These are phyloP conservation scores for Wickerhamomyces pijperi DNA, from an alignment of 805 yeast genomes.

Conservation along the genomic window DNA sequence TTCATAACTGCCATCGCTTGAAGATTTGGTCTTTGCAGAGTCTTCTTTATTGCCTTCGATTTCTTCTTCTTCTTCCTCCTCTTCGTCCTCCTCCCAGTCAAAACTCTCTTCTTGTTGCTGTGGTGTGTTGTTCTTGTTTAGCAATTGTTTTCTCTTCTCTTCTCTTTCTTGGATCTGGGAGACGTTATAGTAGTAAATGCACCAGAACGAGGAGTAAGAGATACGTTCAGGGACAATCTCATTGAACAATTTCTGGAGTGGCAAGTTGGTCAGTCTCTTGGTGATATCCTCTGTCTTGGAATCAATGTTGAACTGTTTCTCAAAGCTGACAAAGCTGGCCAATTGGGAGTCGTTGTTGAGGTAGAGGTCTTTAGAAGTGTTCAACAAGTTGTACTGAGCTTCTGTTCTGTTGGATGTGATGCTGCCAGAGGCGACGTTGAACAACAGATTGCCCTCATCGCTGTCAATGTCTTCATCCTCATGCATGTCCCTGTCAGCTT, in stretches of 20 bases:
- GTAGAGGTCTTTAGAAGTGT: conserved; percentile 28
- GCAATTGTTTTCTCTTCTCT: conserved; percentile 42
- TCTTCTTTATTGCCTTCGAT: conserved; percentile 3
- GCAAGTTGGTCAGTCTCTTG: conserved; percentile 24
- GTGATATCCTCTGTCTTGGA: conserved; percentile 40
- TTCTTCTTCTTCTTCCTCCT: conserved; percentile 10
- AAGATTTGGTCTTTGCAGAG: conserved; percentile 15
- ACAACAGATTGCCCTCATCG: conserved; percentile 29
- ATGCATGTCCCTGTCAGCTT: conserved; percentile 7
- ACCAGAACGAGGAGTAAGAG: conserved; percentile 62
- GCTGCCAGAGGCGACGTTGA: conserved; percentile 23
- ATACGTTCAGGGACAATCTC: conserved; percentile 56
- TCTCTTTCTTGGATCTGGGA: conserved; percentile 27
- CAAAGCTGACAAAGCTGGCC: conserved; percentile 24
- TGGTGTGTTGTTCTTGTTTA: conserved; percentile 17
- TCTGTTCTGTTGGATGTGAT: conserved; percentile 45
- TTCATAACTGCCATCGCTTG: conserved; percentile 28
- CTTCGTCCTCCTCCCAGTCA: conserved; percentile 12
- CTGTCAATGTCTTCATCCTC: conserved; percentile 18
- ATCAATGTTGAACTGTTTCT: conserved; percentile 29
- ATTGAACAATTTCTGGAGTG: conserved; percentile 33
- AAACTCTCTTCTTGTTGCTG: conserved; percentile 5
- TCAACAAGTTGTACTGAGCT: conserved; percentile 46
- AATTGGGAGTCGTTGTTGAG: conserved; percentile 18
- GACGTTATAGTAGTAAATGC: conserved; percentile 49